A percentile compares a stretch with the other conserved stretches of the same genome.
These are phyloP conservation scores for Leccinum olivaceopallidum DNA, from an alignment of 768 basidiomycete genomes.

Conservation along the genomic window DNA sequence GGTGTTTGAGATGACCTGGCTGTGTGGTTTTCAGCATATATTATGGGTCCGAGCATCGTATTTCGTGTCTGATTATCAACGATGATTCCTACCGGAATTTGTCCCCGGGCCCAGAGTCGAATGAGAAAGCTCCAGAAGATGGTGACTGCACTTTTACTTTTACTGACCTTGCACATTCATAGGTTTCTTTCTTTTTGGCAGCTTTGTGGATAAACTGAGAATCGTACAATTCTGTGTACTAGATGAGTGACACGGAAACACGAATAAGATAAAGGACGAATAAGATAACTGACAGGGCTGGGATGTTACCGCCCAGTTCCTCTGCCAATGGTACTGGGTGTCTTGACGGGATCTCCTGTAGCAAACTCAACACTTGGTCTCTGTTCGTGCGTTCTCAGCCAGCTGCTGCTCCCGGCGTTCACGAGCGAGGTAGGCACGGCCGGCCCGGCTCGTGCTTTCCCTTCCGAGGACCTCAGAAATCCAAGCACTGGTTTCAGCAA, in stretches of 20 bases:
- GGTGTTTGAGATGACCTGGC: no score
- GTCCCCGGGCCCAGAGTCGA: background rate
- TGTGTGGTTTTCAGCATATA: no score
- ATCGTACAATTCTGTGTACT: background rate
- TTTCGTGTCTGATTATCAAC: no score
- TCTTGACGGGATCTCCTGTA: no score
- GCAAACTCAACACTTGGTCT: no score
- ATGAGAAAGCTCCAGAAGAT: background rate
- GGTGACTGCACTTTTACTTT: background rate
- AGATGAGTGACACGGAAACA: background rate
- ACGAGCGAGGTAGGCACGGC: conserved; percentile 51
- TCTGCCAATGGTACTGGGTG: fast-evolving
- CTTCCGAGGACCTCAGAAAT: conserved; percentile 66
- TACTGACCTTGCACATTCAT: background rate
- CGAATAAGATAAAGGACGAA: background rate
- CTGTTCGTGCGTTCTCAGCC: no score
- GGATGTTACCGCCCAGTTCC: no score
- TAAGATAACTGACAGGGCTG: background rate
- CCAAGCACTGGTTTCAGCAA: conserved; percentile 83
- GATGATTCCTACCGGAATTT: no score
- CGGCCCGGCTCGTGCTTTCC: conserved; percentile 74
- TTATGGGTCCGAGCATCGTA: no score
- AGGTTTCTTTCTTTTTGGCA: background rate
- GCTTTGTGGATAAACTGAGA: background rate
- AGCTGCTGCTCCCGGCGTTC: no score